A percentile compares a stretch with the other conserved stretches of the same genome.
Conservation (phyloP, 352 stramenopile species). For the Phytophthora pinifolia region DNA sequence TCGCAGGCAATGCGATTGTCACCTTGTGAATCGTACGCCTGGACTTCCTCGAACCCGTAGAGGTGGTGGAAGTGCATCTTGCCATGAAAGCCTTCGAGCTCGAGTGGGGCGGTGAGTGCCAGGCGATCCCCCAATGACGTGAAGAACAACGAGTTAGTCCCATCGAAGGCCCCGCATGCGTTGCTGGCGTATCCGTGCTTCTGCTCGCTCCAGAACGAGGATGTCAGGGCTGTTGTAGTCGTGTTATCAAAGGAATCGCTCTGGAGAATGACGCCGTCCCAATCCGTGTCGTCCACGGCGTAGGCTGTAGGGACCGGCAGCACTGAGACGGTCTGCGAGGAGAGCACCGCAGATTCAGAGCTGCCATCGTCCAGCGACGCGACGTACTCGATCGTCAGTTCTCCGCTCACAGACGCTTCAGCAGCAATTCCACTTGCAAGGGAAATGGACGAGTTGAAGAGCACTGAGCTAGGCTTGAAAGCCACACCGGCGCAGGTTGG, state of each 20-base stretch:
- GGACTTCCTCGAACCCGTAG: conserved; percentile 45
- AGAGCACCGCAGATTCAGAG: conserved; percentile 8
- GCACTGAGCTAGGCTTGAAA: conserved; percentile 36
- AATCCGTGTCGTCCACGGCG: conserved; percentile 33
- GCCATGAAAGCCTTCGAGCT: conserved; percentile 53
- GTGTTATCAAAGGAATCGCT: conserved; percentile 62
- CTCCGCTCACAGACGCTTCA: conserved; percentile 20
- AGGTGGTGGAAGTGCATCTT: conserved; percentile 68
- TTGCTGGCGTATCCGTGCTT: conserved; percentile 58
- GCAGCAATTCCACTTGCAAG: conserved; percentile 16
- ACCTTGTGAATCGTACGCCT: conserved; percentile 49
- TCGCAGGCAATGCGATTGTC: conserved; percentile 70
- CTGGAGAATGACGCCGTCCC: conserved; percentile 49
- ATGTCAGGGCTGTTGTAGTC: conserved; percentile 14
- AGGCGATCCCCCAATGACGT: conserved; percentile 55
- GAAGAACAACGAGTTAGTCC: conserved; percentile 58
- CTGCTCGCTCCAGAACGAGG: conserved; percentile 53
- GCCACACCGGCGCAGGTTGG: conserved; percentile 30
- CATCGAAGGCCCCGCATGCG: conserved; percentile 47
- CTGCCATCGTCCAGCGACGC: conserved; percentile 16
- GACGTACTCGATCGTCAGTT: conserved; percentile 35
- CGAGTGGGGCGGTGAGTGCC: conserved; percentile 43
- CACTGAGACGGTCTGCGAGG: conserved; percentile 33
- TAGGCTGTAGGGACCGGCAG: conserved; percentile 40
- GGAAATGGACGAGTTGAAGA: conserved; percentile 20